These are phyloP conservation scores for Salix arbutifolia DNA, from an alignment of 345 rosid species.

Conservation along the genomic window DNA sequence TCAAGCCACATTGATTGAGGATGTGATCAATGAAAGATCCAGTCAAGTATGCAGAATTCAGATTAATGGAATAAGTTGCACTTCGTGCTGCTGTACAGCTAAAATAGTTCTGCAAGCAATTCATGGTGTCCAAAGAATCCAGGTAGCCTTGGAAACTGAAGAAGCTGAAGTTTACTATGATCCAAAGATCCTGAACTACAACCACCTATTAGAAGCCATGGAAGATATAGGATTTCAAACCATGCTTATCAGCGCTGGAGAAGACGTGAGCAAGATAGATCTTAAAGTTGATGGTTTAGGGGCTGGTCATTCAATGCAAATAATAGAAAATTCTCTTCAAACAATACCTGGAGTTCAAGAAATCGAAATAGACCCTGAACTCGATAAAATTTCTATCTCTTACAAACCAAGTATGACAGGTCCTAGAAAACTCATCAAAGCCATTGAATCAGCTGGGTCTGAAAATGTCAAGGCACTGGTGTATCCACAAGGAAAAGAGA, in stretches of 20 bases:
- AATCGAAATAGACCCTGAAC: conserved; percentile 25
- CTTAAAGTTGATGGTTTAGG: conserved; percentile 68
- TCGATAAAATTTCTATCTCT: conserved; percentile 48
- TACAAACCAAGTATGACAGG: conserved; percentile 71
- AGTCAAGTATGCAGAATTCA: conserved; percentile 64
- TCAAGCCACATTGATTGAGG: conserved; percentile 52
- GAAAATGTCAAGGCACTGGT: conserved; percentile 60
- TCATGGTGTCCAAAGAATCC: conserved; percentile 63
- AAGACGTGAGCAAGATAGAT: conserved; percentile 61
- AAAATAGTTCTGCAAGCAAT: conserved; percentile 59
- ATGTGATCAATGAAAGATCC: conserved; percentile 47
- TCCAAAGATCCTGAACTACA: conserved; percentile 37
- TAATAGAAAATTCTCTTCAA: conserved; percentile 57
- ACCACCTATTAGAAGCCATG: conserved; percentile 41
- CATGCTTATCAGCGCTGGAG: conserved; percentile 64
- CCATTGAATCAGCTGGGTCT: conserved; percentile 68
- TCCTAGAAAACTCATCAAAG: conserved; percentile 66
- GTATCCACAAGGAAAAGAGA: conserved; percentile 60
- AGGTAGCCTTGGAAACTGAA: conserved; percentile 82
- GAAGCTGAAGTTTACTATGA: conserved; percentile 78
- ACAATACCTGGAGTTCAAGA: conserved; percentile 79
- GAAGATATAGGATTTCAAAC: conserved; percentile 75
- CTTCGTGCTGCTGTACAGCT: conserved; percentile 67
- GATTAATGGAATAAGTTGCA: conserved; percentile 90
- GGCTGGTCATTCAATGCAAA: conserved; percentile 43